These are phyloP conservation scores for Salvia rosmarinus DNA, from an alignment of 257 asterid genomes.

Conservation along the genomic window DNA sequence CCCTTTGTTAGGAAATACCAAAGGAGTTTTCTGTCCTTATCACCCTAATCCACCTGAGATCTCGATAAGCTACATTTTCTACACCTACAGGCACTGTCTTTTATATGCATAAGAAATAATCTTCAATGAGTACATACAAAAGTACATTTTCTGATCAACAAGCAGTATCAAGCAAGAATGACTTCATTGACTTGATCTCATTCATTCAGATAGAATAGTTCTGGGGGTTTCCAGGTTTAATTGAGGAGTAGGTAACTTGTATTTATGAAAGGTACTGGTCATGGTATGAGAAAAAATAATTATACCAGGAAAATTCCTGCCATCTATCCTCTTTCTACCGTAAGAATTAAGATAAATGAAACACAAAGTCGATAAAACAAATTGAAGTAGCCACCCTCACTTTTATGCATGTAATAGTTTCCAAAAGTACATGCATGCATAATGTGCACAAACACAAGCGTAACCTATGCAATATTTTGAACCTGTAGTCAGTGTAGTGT, in stretches of 20 bases:
- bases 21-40: neutral
- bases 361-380: neutral
- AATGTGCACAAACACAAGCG: neutral
- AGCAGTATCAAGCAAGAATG: conserved; percentile 25
- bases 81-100: neutral
- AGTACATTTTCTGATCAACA: neutral
- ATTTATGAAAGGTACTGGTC: neutral
- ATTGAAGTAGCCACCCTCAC: conserved; percentile 10
- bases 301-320: neutral
- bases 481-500: neutral
- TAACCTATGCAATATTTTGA: neutral
- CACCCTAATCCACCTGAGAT: neutral
- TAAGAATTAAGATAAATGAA: neutral
- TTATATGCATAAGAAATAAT: neutral
- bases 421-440: conserved; percentile 18
- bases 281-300: neutral
- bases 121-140: neutral
- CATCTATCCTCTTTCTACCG: neutral
- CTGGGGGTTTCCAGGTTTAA: conserved; percentile 8
- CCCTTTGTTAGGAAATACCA: neutral
- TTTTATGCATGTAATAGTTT: conserved; percentile 22
- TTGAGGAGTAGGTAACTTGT: conserved; percentile 7
- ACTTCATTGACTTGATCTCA: neutral
- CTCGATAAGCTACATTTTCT: neutral
- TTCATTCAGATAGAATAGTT: neutral